Base-by-base conservation (phyloP, 495 filamentous ascomycete genomes). In the Penicillium samsonianum region DNA sequence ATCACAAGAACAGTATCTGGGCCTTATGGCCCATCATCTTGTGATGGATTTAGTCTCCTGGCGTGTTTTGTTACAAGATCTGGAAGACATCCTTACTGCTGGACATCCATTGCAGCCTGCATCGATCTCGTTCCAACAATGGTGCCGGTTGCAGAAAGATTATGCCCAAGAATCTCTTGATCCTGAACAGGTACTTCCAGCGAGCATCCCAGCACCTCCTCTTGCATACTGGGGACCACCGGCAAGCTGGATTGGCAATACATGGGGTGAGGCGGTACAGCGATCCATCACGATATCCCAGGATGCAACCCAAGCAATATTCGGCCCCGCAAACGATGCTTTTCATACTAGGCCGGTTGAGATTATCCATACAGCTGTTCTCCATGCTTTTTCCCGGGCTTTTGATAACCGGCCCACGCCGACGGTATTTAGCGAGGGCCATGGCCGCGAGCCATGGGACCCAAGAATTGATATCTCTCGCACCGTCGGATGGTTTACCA, bases 21-120 rank as follows among this genome's bases (percentile, higher is more conserved):
- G 26, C 0, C 5, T 49, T 2, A 49, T 49, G 46, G 46, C 76
- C 4, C 83, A 87, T 65, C 84, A 86, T 57, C 71, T 85, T 0
- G 80, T 83, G 5, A 74, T 86, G 37, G 84, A 87, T 58, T 69
- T 84, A 10, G 77, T 82, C 16, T 87, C 84, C 2, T 86, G 82
- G 84, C 71, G 78, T 11, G 69, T 84, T 35, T 74, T 87, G 19
- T 74, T 83, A 25, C 69, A 82, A 35, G 84, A 87, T 44, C 55
- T 87, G 5, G 83, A 85, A 57, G 76, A 82, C 37, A 62, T 83
- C 3, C 65, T 87, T 7, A 48, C 0, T 7, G 22, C 53, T 0
- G 43, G 43, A 1, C 30, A 2, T 30, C 12, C 31, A 0, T 1
- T 38, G 3, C 43, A 48, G 9, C 53, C 43, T 14, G 1, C 5